Evolutionary conservation across 768 basidiomycete genomes (phyloP).

Genomic region (Mycena metata): DNA sequence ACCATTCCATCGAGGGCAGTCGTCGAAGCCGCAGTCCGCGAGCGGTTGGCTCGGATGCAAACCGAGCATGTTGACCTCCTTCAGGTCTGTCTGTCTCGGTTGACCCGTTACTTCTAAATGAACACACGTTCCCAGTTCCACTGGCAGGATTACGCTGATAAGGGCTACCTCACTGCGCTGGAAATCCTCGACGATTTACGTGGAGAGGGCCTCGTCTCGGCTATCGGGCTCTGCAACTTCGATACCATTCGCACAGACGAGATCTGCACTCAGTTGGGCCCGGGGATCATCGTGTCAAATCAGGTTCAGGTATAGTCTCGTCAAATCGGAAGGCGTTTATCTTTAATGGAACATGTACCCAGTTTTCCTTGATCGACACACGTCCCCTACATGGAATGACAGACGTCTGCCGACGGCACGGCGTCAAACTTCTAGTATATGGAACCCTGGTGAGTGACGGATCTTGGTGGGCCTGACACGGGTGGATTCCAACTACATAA

Average conservation of each 20-base stretch:
- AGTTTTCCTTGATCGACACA: slow-evolving; percentile 89
- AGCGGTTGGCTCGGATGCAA: slow-evolving; percentile 78
- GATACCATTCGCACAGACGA: slow-evolving; percentile 82
- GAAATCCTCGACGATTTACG: slow-evolving; percentile 71
- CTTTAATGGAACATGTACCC: neutral
- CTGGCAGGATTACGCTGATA: slow-evolving; percentile 78
- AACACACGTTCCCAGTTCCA: slow-evolving; percentile 67
- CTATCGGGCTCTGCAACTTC: slow-evolving; percentile 86
- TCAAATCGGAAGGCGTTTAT: neutral
- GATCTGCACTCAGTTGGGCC: slow-evolving; percentile 81
- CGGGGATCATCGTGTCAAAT: slow-evolving; percentile 81
- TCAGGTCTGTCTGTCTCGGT: slow-evolving; percentile 63
- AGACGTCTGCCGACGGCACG: slow-evolving; percentile 79
- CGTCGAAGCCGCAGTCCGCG: slow-evolving; percentile 74
- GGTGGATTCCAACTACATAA: too few species aligned
- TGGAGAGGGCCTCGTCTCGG: slow-evolving; percentile 67
- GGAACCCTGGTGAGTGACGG: slow-evolving; percentile 74
- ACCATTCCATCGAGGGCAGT: slow-evolving; percentile 63
- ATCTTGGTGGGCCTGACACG: neutral
- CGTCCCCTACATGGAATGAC: slow-evolving; percentile 85
- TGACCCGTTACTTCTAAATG: neutral
- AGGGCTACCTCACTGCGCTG: slow-evolving; percentile 57
- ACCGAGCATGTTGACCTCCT: slow-evolving; percentile 74
- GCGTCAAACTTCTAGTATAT: slow-evolving; percentile 79
- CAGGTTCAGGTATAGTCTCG: slow-evolving; percentile 76